Base-by-base conservation (phyloP, 2,329 filamentous ascomycete genomes). In the Chrysoporthe deuterocubensis region DNA sequence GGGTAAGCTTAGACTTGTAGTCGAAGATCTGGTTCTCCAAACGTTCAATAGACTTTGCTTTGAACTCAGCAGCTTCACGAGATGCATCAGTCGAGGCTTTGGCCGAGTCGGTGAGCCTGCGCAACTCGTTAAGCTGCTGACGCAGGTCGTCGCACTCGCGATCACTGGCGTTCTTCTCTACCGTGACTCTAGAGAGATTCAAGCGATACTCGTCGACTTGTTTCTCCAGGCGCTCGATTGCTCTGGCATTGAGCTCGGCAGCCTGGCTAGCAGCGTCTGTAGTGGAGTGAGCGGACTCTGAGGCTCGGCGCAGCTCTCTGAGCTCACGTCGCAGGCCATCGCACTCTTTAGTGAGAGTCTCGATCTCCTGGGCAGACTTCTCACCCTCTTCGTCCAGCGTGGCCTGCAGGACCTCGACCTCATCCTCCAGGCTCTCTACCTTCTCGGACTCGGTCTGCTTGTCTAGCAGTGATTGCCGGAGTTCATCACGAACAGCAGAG, bases 331-430 rank as follows among this genome's bases (percentile, higher is more conserved):
- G 77, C 13, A 86, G 75, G 21, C 76, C 73, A 48, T 81, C 79
- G 65, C 81, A 82, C 71, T 85, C 80, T 64, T 83, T 78, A 66
- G 81, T 82, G 16, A 82, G 79, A 57, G 79, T 77, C 62, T 79
- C 74, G 11, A 85, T 74, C 57, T 84, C 82, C 50, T 82, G 78
- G 18, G 81, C 85, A 6, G 85, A 84, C 68, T 87, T 85, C 71
- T 90, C 87, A 56, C 85, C 85, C 75, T 91, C 89, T 69, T 90
- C 86, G 62, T 92, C 89, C 56, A 90, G 78, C 48, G 84, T 86
- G 32, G 84, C 82, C 75, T 93, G 90, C 16, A 94, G 79, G 40
- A 92, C 87, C 64, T 92, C 89, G n/a, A 93, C 83, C 75, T 94
- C 92, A 71, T 94, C 91, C 75, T 94, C 90, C 26, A 94, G 77